phyloP scores from a whole-genome alignment of 768 basidiomycete species.

The Dioszegia crocea region DNA sequence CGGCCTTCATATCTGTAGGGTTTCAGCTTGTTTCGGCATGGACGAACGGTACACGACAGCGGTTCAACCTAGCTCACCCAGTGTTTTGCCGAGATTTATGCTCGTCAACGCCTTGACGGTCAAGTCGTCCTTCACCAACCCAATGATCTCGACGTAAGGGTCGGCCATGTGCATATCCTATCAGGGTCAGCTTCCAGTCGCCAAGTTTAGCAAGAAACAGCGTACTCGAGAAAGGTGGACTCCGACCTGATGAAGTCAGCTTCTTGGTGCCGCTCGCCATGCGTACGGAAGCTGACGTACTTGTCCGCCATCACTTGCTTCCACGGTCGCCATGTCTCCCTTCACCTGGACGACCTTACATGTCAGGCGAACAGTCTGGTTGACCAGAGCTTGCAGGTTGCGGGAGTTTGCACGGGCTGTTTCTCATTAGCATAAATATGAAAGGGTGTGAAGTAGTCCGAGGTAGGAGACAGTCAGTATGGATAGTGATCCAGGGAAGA shows the following conservation, averaged over 20 bases:
- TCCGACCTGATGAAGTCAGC: slow-evolving; percentile 25
- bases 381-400: slow-evolving; percentile 56
- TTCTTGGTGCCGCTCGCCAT: neutral
- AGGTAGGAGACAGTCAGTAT: no score
- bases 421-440: neutral
- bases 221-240: slow-evolving; percentile 31
- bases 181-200: slow-evolving; percentile 3
- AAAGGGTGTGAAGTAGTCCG: no score
- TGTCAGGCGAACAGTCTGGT: slow-evolving; percentile 60
- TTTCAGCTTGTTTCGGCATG: neutral
- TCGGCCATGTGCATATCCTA: slow-evolving; percentile 56
- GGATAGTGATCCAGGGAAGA: no score
- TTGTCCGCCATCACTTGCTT: slow-evolving; percentile 65
- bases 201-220: neutral
- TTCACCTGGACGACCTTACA: slow-evolving; percentile 62
- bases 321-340: slow-evolving; percentile 57
- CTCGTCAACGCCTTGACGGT: slow-evolving; percentile 58
- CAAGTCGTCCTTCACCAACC: slow-evolving; percentile 58
- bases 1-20: slow-evolving; percentile 41
- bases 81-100: slow-evolving; percentile 60
- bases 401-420: slow-evolving; percentile 64
- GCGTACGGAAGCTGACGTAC: slow-evolving; percentile 30
- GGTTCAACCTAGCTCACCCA: slow-evolving; percentile 55
- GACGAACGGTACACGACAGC: neutral
- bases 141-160: slow-evolving; percentile 65